Evolutionary conservation across 2,329 filamentous ascomycete genomes (phyloP).

Genomic region (Cladosporium sp.): DNA sequence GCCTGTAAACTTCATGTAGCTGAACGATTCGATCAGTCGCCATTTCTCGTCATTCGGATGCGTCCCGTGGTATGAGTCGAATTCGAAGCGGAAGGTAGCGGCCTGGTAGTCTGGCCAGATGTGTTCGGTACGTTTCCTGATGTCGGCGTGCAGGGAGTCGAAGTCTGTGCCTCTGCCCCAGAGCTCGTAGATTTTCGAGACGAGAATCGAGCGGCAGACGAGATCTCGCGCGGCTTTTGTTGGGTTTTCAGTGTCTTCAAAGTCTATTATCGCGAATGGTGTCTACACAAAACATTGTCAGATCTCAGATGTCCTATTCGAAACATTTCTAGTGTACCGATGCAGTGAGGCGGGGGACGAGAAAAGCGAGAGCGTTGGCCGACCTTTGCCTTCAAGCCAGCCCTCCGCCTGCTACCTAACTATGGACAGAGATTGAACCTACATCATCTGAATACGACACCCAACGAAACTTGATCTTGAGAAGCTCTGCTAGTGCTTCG

Average conservation of each 20-base stretch:
- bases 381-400: not conserved
- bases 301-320: not conserved
- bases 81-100: constrained; percentile 71
- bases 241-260: constrained; percentile 34
- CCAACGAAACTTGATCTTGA: constrained; percentile 62
- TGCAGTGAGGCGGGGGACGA: not conserved
- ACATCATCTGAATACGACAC: constrained; percentile 70
- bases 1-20: constrained; percentile 70
- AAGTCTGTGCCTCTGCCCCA: constrained; percentile 72
- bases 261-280: constrained; percentile 72
- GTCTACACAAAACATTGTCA: constrained; percentile 49
- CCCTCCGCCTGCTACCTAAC: not conserved
- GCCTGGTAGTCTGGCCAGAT: constrained; percentile 62
- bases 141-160: constrained; percentile 59
- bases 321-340: not conserved
- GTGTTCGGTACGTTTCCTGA: constrained; percentile 53
- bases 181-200: constrained; percentile 78
- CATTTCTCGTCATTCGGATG: constrained; percentile 57
- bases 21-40: constrained; percentile 75
- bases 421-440: constrained; percentile 32
- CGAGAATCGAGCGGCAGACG: constrained; percentile 70
- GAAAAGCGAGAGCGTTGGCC: not conserved
- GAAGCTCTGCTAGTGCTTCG: constrained; percentile 66
- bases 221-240: constrained; percentile 55
- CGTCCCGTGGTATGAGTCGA: constrained; percentile 77